A percentile compares a stretch with the other conserved stretches of the same genome.
These are phyloP conservation scores for Sclerotinia borealis DNA, from an alignment of 2,329 filamentous ascomycete genomes.

Conservation along the genomic window DNA sequence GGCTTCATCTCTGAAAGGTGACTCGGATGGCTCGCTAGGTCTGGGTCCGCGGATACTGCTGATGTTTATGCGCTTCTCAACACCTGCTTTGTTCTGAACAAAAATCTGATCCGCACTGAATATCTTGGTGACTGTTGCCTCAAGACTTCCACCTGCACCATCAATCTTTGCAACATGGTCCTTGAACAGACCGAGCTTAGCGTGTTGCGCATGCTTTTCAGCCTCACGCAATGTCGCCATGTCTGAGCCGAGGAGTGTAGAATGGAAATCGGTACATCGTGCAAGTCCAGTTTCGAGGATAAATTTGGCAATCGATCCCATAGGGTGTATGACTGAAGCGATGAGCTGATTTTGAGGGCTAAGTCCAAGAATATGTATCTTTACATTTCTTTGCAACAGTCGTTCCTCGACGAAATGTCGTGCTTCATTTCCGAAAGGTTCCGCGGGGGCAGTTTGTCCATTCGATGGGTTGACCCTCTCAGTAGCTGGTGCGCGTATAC, in stretches of 20 bases:
- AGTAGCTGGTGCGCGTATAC: constrained; percentile 83
- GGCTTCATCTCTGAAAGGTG: constrained; percentile 83
- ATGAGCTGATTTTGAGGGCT: constrained; percentile 91
- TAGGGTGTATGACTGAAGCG: constrained; percentile 77
- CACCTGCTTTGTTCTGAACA: constrained; percentile 75
- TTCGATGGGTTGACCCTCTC: constrained; percentile 72
- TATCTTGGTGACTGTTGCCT: constrained; percentile 79
- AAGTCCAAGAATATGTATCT: constrained; percentile 75
- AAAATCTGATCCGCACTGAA: constrained; percentile 85
- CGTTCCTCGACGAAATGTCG: constrained; percentile 80
- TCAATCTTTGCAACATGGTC: constrained; percentile 66
- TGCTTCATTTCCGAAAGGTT: constrained; percentile 86
- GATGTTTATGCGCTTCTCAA: constrained; percentile 83
- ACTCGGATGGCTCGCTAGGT: constrained; percentile 75
- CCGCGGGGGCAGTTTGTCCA: constrained; percentile 67
- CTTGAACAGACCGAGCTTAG: constrained; percentile 74
- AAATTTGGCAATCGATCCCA: constrained; percentile 89
- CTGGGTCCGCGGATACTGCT: constrained; percentile 95
- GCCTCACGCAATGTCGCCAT: constrained; percentile 83
- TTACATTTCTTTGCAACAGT: constrained; percentile 78
- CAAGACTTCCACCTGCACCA: constrained; percentile 57
- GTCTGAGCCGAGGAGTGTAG: constrained; percentile 78
- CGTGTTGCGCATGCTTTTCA: constrained; percentile 76
- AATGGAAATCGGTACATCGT: constrained; percentile 92
- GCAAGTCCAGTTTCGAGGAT: constrained; percentile 84